These are phyloP conservation scores for Pseudogymnoascus sp. DNA, from an alignment of 2,329 filamentous ascomycete species.

Conservation along the genomic window DNA sequence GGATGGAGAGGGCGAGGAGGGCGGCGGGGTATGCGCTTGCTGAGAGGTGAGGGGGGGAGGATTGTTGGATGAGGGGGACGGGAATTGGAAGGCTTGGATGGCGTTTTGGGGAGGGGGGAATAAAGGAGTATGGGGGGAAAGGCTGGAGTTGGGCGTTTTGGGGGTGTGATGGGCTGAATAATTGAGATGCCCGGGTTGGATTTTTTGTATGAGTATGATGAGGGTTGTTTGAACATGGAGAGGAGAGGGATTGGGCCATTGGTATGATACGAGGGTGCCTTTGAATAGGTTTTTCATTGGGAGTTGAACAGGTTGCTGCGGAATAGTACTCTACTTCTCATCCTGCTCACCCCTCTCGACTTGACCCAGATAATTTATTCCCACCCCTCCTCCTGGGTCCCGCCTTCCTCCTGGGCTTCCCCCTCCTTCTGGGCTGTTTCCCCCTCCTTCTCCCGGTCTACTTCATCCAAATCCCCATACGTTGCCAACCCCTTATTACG, in stretches of 20 bases:
- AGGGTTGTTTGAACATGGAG: background rate
- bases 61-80: too few relatives aligned
- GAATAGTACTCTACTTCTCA: background rate
- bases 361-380: background rate
- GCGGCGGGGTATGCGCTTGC: constrained; percentile 33
- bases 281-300: background rate
- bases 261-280: background rate
- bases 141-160: background rate
- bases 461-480: too few relatives aligned
- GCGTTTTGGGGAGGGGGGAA: background rate
- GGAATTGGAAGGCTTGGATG: background rate
- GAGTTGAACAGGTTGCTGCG: background rate
- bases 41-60: background rate
- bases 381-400: background rate
- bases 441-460: background rate
- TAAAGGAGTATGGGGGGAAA: background rate
- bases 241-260: background rate
- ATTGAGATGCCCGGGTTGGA: background rate
- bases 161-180: background rate
- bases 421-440: background rate
- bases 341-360: background rate
- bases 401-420: background rate
- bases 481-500: too few relatives aligned
- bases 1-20: constrained; percentile 55
- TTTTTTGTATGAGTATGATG: background rate